A percentile compares a stretch with the other conserved stretches of the same genome.
Evolutionary conservation across 306 rosid species (phyloP).

Genomic region (Prunus dulcis): DNA sequence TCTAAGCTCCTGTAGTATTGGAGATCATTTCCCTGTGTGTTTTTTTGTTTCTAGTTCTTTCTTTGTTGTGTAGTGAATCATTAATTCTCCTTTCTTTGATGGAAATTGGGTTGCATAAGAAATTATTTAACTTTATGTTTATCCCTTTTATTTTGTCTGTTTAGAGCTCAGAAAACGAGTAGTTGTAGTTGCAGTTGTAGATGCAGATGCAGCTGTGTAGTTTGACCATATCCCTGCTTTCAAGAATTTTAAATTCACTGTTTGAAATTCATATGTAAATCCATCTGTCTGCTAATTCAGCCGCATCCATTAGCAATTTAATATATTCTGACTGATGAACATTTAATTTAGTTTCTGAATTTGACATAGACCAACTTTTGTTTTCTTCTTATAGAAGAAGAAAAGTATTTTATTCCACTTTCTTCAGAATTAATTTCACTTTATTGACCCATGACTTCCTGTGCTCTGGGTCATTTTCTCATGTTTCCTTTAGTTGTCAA

Average conservation of each 20-base stretch:
- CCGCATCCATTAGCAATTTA: background rate
- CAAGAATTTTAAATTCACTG: background rate
- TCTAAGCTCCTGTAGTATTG: background rate
- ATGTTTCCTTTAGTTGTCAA: background rate
- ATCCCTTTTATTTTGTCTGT: background rate
- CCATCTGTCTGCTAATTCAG: background rate
- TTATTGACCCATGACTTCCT: constrained; percentile 24
- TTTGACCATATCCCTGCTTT: background rate
- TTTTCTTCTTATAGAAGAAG: background rate
- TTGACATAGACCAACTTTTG: background rate
- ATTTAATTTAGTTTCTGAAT: background rate
- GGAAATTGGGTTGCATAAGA: background rate
- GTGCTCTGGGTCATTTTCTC: constrained; percentile 2
- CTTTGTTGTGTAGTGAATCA: background rate
- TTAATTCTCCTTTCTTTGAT: no score
- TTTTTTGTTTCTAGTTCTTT: background rate
- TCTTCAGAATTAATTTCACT: background rate
- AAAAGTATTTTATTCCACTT: background rate
- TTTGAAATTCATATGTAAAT: background rate
- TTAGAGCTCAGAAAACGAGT: background rate
- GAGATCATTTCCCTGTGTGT: background rate
- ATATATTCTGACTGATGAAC: background rate
- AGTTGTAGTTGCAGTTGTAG: background rate
- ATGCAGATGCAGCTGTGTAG: background rate
- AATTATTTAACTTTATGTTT: background rate